Base-by-base conservation (phyloP, 1,139 yeast species). In the Meyerozyma athensensis region DNA sequence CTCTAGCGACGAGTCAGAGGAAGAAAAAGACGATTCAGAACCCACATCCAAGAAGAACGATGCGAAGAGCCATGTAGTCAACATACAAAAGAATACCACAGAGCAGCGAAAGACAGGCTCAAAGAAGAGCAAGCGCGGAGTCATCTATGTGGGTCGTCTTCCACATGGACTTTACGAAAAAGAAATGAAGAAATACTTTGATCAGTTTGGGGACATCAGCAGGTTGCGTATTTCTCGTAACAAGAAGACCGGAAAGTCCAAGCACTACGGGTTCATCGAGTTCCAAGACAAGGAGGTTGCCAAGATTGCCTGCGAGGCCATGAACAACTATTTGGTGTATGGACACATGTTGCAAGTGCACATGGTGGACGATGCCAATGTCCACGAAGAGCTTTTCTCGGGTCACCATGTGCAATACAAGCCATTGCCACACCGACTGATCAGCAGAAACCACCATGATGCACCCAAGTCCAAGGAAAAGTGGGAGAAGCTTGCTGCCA, bases 181-280 rank as follows among this genome's bases (percentile, higher is more conserved):
- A 30, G 96, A 92, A 63, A 71, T 84, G 74, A 74, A 74, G 46
- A 74, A 77, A 53, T 92, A 92, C 64, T 92, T 92, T 58, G 63
- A 77, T 37, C 98, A 92, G 64, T 92, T 92, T 64, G 98, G 98
- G 42, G 79, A 77, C 33, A 80, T 92, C 43, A 69, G 78, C 37
- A 79, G 87, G 49, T 72, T 89, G 40, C 79, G 92, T 49, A 64
- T 92, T 42, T 86, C 96, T 31, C 78, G 97, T 58, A 90, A 86
- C 68, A 89, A 85, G 59, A 85, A 82, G 59, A 81, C 95, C 3
- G 98, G 98, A 34, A 79, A 81, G 44, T 82, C 96, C 16, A 90
- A 89, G 65, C 97, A 90, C 62, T 94, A 81, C 60, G 98, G 90
- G 9, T 92, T 86, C 59, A 68, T 92, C 39, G 97, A 90, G 63